Conservation (phyloP, 1,284 basidiomycete genomes). For the Rhodotorula sp. region DNA sequence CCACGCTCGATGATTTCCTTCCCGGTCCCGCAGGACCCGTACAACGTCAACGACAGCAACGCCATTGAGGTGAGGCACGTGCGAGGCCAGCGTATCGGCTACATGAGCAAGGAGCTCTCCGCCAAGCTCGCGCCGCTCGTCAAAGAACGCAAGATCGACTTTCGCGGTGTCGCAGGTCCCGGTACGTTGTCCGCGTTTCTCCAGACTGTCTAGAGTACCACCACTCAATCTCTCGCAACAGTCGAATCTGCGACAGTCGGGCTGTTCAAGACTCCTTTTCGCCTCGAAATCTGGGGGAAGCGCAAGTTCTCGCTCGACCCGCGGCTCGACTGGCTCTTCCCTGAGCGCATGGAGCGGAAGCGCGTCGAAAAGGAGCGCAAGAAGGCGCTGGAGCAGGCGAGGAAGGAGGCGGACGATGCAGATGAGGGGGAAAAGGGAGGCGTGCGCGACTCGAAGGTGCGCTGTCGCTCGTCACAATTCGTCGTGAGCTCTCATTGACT, state of each 20-base stretch:
- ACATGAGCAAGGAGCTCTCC: slow-evolving; percentile 18
- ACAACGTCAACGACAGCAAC: slow-evolving; percentile 35
- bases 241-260: neutral
- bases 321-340: slow-evolving; percentile 36
- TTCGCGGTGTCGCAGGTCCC: slow-evolving; percentile 12
- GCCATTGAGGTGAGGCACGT: slow-evolving; percentile 36
- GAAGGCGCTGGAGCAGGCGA: neutral
- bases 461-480: neutral
- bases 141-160: slow-evolving; percentile 24
- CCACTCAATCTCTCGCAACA: slow-evolving; percentile 16
- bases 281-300: slow-evolving; percentile 28
- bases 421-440: neutral
- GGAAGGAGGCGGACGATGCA: neutral
- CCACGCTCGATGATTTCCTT: neutral
- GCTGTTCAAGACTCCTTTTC: slow-evolving; percentile 9
- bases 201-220: accelerated
- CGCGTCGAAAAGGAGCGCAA: slow-evolving; percentile 5
- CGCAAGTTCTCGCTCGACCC: slow-evolving; percentile 17
- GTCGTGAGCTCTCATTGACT: neutral
- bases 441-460: neutral
- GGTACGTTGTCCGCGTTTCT: slow-evolving; percentile 1
- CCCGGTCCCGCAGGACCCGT: slow-evolving; percentile 24
- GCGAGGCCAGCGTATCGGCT: slow-evolving; percentile 32
- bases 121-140: slow-evolving; percentile 25
- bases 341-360: slow-evolving; percentile 15